Base-by-base conservation (phyloP, 2,329 filamentous ascomycete species). In the Colletotrichum sp. region DNA sequence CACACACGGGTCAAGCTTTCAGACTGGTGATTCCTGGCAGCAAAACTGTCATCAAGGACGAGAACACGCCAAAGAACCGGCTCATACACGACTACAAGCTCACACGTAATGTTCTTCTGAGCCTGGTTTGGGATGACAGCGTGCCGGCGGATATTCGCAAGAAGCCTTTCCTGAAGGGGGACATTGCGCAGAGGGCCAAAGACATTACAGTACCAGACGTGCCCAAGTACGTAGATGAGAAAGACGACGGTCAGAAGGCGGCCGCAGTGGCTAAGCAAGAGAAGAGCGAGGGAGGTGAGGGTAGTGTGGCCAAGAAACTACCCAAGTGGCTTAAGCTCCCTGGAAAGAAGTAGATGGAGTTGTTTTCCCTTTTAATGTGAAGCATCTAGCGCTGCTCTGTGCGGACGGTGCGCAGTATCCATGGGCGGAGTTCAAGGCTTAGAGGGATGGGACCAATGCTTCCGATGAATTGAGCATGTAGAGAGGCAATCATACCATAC, bases 51-150 rank as follows among this genome's bases (percentile, higher is more conserved):
- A 88, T 91, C 77, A 83, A 83, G 32, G 88, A 92, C 72, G 84
- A 88, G 18, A 85, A 84, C 15, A 86, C 86, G 62, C 84, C 84
- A 9, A 83, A 84, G 44, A 89, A 89, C 81, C 90, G 83, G 60
- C 86, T 98, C n/a, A 94, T 98, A 73, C 88, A 90, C 68, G 92
- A 93, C 72, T 90, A 98, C 79, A 92, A 93, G 16, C 90, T 98
- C 77, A 90, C 89, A 5, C 92, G 93, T 8, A 90, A 92, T 39
- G 93, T 96, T 36, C 87, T 98, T 10, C 87, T 98, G 59, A 96
- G 93, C 75, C 90, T 98, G 76, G 85, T 92, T 2, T 98, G 95
- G 95, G 91, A 92, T 24, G 90, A 93, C 63, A 88, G 84, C 48
- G 94, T 93, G 2, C 88, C 90, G n/a, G 80, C 86, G 2, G 85